Evolutionary conservation across 2,329 filamentous ascomycete genomes (phyloP), one percentile per base, ranked within the genome.

Genomic region (Alternaria sp.): DNA sequence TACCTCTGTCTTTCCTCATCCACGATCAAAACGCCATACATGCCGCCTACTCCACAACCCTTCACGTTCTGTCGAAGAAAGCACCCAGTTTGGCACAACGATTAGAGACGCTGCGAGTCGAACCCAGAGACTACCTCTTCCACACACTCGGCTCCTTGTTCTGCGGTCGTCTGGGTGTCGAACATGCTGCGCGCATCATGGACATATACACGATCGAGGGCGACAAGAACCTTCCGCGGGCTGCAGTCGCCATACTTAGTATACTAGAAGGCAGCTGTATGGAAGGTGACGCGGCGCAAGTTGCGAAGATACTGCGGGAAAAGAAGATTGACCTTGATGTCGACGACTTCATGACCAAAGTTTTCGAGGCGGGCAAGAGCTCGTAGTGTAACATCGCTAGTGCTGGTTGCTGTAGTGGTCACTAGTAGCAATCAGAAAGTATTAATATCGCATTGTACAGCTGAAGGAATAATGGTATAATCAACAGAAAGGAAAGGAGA

Each of bases 181-280:
- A 94, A 70, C 86, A 91, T 67, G 90, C 88, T 4, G 87, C 88
- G 1, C 82, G 92, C 2, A 79, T 95, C 12, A 94, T 91, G 91
- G 92, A 96, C 65, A 87, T 94, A 0, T 93, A 92, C 67, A 88
- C 92, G 3, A 93, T 96, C 66, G 92, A 96, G 73, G 91, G 92
- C 27, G 92, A 96, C 65, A 83, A 86, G 1, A 83, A 92, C 1
- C 81, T 94, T 0, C 85, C 94, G 7, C 83, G 91, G 0, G 90
- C 90, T 1, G 90, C 87, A 0, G 89, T 93, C 0, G 92, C 90
- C 0, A 81, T 92, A 18, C 77, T 95, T 20, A 76, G 78, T 0
- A 74, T 76, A 7, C 67, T 87, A 1, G 87, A 89, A 71, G 79
- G 79, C 11, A 83, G 57, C 20, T 74, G 71, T 54, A 57, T 71